phyloP scores from a whole-genome alignment of 2,329 filamentous ascomycete species.

The Nemania abortiva region DNA sequence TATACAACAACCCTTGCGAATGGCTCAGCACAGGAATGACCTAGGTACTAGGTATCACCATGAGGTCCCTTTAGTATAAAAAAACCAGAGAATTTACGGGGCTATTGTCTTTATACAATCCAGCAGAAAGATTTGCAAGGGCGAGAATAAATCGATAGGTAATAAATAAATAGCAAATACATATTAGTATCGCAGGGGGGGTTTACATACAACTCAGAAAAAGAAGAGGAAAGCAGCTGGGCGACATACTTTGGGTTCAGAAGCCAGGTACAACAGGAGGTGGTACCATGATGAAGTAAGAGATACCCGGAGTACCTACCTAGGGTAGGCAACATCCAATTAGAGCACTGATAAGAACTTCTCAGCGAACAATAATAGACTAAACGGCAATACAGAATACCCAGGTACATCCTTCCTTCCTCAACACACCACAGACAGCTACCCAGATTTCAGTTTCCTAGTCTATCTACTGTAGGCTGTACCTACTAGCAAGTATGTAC shows the following conservation, averaged over 20 bases:
- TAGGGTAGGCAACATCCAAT: not conserved
- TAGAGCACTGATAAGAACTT: not conserved
- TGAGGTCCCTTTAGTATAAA: not conserved
- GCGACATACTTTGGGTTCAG: not conserved
- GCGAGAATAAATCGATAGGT: not conserved
- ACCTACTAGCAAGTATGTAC: too few relatives aligned
- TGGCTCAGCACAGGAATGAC: not conserved
- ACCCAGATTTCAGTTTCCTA: too few relatives aligned
- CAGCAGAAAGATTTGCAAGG: not conserved
- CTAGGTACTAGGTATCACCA: not conserved
- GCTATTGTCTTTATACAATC: not conserved
- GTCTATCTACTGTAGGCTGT: not conserved
- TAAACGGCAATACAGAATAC: not conserved
- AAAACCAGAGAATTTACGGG: too few relatives aligned
- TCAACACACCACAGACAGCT: not conserved
- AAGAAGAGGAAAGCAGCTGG: not conserved
- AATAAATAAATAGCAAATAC: not conserved
- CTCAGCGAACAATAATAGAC: conserved; percentile 5
- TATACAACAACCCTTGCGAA: not conserved
- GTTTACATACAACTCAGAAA: too few relatives aligned
- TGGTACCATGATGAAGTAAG: conserved; percentile 6
- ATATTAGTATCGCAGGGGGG: not conserved
- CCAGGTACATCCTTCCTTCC: conserved; percentile 1
- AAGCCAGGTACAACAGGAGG: not conserved
- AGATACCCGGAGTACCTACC: conserved; percentile 4